These are phyloP conservation scores for Chamaecyparis obtusa DNA, from an alignment of 75 land plant species.

Conservation along the genomic window DNA sequence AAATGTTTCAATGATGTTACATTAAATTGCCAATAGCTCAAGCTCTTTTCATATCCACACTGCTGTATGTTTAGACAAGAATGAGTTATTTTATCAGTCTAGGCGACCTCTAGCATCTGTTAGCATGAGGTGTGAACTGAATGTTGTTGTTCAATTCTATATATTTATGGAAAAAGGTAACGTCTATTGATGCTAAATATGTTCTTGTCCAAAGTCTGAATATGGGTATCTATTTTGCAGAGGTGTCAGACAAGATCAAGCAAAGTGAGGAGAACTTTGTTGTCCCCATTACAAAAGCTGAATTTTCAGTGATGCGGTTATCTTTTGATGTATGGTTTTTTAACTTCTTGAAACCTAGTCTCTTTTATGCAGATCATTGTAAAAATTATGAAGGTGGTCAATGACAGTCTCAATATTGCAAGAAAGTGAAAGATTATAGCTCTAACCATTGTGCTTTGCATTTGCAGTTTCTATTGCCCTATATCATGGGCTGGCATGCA, in stretches of 20 bases:
- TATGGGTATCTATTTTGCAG: constrained; percentile 20
- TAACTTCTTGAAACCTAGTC: neutral
- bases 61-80: neutral
- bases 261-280: constrained; percentile 58
- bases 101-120: neutral
- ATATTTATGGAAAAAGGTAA: neutral
- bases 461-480: constrained; percentile 62
- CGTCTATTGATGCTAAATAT: neutral
- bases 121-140: neutral
- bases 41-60: neutral
- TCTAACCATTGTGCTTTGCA: neutral
- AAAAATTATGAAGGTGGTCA: neutral
- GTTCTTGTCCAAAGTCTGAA: neutral
- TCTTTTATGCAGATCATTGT: neutral
- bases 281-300: constrained; percentile 58
- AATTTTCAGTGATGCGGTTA: constrained; percentile 43
- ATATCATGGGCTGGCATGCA: constrained; percentile 73
- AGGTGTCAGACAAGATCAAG: constrained; percentile 55
- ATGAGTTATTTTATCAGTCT: neutral
- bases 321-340: constrained; percentile 50
- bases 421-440: neutral
- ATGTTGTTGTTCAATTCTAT: neutral
- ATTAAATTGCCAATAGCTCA: no score
- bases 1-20: neutral
- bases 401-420: neutral